These are phyloP conservation scores for Macrocybe gigantea DNA, from an alignment of 768 basidiomycete genomes.

Conservation along the genomic window DNA sequence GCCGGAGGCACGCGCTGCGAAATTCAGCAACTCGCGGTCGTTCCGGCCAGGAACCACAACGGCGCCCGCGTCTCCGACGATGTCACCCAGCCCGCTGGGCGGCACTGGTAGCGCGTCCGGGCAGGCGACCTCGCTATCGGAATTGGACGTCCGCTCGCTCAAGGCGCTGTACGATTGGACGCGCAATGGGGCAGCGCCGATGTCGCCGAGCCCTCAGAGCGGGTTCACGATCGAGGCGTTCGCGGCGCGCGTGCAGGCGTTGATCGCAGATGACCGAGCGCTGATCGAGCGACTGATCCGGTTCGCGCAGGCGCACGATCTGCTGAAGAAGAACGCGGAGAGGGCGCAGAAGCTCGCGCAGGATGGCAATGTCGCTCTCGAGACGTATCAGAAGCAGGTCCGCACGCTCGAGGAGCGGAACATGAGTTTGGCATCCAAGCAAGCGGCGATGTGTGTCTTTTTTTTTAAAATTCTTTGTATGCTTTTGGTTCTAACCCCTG, in stretches of 20 bases:
- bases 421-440: constrained; percentile 39
- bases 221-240: constrained; percentile 77
- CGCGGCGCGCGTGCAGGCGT: constrained; percentile 67
- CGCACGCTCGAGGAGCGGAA: constrained; percentile 75
- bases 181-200: constrained; percentile 14
- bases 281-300: constrained; percentile 80
- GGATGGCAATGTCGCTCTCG: constrained; percentile 72
- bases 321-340: constrained; percentile 90
- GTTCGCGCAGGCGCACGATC: constrained; percentile 84
- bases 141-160: constrained; percentile 82
- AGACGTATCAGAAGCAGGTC: constrained; percentile 90
- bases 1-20: constrained; percentile 72
- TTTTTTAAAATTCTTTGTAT: constrained; percentile 3
- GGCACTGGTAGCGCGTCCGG: constrained; percentile 11
- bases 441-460: constrained; percentile 49
- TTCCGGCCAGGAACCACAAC: constrained; percentile 48
- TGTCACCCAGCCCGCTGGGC: neutral
- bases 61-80: constrained; percentile 12
- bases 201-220: constrained; percentile 16
- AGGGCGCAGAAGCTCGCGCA: constrained; percentile 86
- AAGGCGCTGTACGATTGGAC: constrained; percentile 67
- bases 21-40: constrained; percentile 41
- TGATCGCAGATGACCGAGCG: constrained; percentile 78
- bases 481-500: constrained; percentile 11
- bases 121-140: constrained; percentile 55